phyloP scores from a whole-genome alignment of 2,329 filamentous ascomycete genomes.

The Sordariomycetes sp. region DNA sequence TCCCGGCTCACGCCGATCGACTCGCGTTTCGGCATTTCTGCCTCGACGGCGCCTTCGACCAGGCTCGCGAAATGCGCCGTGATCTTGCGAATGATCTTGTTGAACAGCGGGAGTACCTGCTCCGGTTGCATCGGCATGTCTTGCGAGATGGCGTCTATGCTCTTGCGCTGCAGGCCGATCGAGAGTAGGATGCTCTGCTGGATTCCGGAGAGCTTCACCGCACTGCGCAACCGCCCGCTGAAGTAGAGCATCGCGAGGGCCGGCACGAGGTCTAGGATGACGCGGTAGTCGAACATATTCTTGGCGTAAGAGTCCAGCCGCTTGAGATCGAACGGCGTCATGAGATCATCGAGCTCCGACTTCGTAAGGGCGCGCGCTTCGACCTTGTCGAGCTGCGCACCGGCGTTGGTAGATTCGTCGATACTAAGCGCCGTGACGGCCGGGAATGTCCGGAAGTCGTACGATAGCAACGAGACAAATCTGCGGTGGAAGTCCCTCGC shows the following conservation, averaged over 20 bases:
- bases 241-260: constrained; percentile 78
- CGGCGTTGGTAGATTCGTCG: constrained; percentile 70
- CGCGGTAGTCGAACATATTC: constrained; percentile 95
- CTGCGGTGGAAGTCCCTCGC: constrained; percentile 87
- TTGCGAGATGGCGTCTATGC: constrained; percentile 66
- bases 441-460: constrained; percentile 79
- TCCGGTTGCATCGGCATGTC: constrained; percentile 65
- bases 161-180: constrained; percentile 83
- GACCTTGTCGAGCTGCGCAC: constrained; percentile 52
- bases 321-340: constrained; percentile 92
- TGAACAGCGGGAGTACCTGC: constrained; percentile 91
- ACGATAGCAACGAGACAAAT: constrained; percentile 84
- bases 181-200: constrained; percentile 84
- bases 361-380: constrained; percentile 53
- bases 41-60: constrained; percentile 62
- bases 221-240: constrained; percentile 56
- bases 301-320: constrained; percentile 91
- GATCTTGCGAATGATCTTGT: constrained; percentile 88
- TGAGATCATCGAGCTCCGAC: constrained; percentile 60
- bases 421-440: constrained; percentile 73
- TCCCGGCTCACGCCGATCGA: constrained; percentile 47
- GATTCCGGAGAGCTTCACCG: constrained; percentile 65
- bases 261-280: constrained; percentile 87
- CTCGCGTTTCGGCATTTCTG: constrained; percentile 49
- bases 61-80: constrained; percentile 66